These are phyloP conservation scores for Pyricularia sp. DNA, from an alignment of 2,329 filamentous ascomycete species.

Conservation along the genomic window DNA sequence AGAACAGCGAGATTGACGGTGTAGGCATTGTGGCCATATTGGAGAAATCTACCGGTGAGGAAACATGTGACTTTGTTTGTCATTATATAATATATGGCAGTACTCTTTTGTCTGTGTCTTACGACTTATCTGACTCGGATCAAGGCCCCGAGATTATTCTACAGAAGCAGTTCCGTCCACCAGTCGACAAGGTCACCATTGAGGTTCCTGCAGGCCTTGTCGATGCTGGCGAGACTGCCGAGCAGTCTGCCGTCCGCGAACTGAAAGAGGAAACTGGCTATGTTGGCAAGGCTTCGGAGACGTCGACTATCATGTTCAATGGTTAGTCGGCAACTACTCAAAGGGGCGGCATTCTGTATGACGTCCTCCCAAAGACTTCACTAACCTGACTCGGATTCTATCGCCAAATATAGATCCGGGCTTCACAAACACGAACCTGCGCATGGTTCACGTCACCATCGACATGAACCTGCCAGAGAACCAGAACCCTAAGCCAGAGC, in stretches of 20 bases:
- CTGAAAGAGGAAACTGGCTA: conserved; percentile 61
- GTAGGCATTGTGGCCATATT: conserved; percentile 67
- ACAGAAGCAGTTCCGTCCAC: conserved; percentile 59
- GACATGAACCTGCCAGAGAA: conserved; percentile 63
- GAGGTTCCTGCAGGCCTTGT: conserved; percentile 58
- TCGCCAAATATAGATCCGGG: conserved; percentile 37
- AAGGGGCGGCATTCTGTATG: background rate
- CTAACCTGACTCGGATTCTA: background rate
- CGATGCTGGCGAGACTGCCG: conserved; percentile 51
- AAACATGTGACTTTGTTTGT: background rate
- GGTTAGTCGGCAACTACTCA: conserved; percentile 22
- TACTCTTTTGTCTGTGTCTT: background rate
- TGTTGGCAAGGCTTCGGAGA: conserved; percentile 42
- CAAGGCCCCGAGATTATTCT: conserved; percentile 47
- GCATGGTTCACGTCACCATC: conserved; percentile 64
- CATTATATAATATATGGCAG: background rate
- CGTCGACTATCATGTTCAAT: conserved; percentile 58
- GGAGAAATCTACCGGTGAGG: conserved; percentile 35
- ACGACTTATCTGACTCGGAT: background rate
- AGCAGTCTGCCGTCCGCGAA: conserved; percentile 53
- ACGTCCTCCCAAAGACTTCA: background rate
- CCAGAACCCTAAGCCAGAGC: conserved; percentile 55
- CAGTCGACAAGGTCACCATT: conserved; percentile 48
- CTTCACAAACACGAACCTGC: conserved; percentile 58
- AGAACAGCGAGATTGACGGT: conserved; percentile 54